Conservation (phyloP, 2,329 filamentous ascomycete genomes). For the Fusarium temperatum region DNA sequence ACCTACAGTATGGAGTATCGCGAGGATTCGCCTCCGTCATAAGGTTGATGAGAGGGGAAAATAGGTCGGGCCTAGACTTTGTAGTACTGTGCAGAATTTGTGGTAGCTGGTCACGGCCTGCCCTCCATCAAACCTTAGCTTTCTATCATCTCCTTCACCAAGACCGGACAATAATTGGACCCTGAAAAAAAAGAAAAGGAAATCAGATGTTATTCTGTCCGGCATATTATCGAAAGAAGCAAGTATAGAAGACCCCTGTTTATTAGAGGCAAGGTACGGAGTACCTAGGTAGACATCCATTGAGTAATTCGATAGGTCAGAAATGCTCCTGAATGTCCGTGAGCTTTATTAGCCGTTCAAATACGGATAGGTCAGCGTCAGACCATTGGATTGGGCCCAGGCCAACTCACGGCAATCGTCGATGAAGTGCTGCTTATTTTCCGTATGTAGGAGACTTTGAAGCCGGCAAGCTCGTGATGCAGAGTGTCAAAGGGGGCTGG, state of each 20-base stretch:
- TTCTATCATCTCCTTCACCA: neutral
- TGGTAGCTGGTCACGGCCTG: neutral
- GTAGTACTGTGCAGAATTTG: neutral
- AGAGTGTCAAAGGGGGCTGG: slow-evolving; percentile 28
- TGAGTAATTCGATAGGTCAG: slow-evolving; percentile 17
- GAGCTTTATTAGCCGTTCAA: slow-evolving; percentile 12
- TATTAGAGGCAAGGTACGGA: slow-evolving; percentile 3
- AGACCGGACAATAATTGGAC: slow-evolving; percentile 1
- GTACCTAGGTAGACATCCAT: neutral
- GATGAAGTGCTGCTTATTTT: slow-evolving; percentile 24
- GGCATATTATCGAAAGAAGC: neutral
- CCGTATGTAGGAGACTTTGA: neutral
- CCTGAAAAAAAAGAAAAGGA: slow-evolving; percentile 1
- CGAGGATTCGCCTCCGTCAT: slow-evolving; percentile 6
- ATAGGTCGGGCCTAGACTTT: slow-evolving; percentile 3
- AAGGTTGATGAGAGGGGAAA: neutral
- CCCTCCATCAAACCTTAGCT: neutral
- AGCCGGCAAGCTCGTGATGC: slow-evolving; percentile 30
- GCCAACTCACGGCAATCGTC: slow-evolving; percentile 18
- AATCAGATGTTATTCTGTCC: neutral
- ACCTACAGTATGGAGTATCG: neutral
- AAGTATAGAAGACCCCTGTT: slow-evolving; percentile 21
- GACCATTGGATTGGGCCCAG: neutral
- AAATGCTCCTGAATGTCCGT: slow-evolving; percentile 7
- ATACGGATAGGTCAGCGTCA: neutral